Conservation (phyloP, 805 yeast genomes). For the Geotrichum ghanense region DNA sequence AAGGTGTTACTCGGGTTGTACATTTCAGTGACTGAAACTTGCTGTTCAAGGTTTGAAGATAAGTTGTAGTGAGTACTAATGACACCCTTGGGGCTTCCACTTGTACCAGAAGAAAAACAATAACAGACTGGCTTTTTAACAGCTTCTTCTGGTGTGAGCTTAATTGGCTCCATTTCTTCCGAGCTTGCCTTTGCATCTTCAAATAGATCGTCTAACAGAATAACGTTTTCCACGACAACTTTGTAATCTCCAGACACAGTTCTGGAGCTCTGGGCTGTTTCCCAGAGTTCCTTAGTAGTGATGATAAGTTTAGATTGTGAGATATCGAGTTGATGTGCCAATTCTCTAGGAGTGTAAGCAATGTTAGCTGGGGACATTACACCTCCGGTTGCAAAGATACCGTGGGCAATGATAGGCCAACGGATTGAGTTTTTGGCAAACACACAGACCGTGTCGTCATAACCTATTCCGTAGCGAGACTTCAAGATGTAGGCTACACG, state of each 20-base stretch:
- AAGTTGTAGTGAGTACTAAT: slow-evolving; percentile 50
- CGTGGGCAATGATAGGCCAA: slow-evolving; percentile 22
- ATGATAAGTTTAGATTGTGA: slow-evolving; percentile 15
- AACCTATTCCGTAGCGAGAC: slow-evolving; percentile 11
- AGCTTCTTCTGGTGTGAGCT: not conserved
- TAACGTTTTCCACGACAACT: slow-evolving; percentile 1
- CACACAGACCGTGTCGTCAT: slow-evolving; percentile 23
- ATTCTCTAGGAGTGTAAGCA: slow-evolving; percentile 23
- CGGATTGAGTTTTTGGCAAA: slow-evolving; percentile 21
- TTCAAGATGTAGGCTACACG: slow-evolving; percentile 15
- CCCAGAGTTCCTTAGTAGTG: slow-evolving; percentile 9
- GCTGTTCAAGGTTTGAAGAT: slow-evolving; percentile 26
- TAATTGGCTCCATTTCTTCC: not conserved
- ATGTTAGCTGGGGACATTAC: slow-evolving; percentile 25
- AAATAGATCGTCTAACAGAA: slow-evolving; percentile 2
- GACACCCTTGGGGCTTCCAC: slow-evolving; percentile 72
- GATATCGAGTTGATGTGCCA: slow-evolving; percentile 20
- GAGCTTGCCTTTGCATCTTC: not conserved
- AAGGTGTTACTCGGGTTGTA: slow-evolving; percentile 9
- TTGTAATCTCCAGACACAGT: not conserved
- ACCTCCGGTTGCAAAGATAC: slow-evolving; percentile 20
- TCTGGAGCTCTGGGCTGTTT: slow-evolving; percentile 4
- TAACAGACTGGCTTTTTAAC: slow-evolving; percentile 17
- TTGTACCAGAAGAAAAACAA: slow-evolving; percentile 25
- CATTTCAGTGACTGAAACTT: slow-evolving; percentile 4